Conservation (phyloP, 495 filamentous ascomycete species). For the Aspergillus bridgeri region DNA sequence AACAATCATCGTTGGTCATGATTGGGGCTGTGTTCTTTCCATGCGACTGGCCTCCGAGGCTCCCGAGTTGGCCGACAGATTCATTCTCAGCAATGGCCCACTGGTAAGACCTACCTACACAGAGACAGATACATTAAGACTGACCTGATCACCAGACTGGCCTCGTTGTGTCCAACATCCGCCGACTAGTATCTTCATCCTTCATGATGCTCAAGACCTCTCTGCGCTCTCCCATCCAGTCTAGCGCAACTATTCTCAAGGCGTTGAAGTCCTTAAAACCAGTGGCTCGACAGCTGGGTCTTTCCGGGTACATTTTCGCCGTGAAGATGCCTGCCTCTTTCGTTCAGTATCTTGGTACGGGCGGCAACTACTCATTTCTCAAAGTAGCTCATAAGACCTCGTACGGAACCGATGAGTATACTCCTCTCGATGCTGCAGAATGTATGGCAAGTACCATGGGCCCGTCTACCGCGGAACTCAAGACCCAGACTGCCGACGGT, state of each 20-base stretch:
- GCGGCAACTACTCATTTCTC: constrained; percentile 45
- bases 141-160: constrained; percentile 22
- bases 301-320: constrained; percentile 50
- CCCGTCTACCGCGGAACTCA: constrained; percentile 33
- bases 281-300: constrained; percentile 34
- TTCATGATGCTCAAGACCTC: constrained; percentile 47
- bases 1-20: constrained; percentile 51
- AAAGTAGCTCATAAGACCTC: constrained; percentile 30
- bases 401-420: constrained; percentile 25
- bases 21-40: constrained; percentile 53
- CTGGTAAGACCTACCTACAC: constrained; percentile 31
- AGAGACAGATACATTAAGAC: not conserved
- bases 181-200: constrained; percentile 33
- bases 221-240: constrained; percentile 35
- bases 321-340: constrained; percentile 44
- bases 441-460: constrained; percentile 44
- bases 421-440: constrained; percentile 30
- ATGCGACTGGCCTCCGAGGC: constrained; percentile 55
- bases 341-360: constrained; percentile 33
- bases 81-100: constrained; percentile 48
- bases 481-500: constrained; percentile 28
- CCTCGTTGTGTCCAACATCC: constrained; percentile 30
- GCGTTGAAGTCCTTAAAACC: constrained; percentile 38
- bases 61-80: constrained; percentile 49
- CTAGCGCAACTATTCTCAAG: constrained; percentile 36